Conservation (phyloP, 257 asterid genomes). For the Ligustrum vulgare region DNA sequence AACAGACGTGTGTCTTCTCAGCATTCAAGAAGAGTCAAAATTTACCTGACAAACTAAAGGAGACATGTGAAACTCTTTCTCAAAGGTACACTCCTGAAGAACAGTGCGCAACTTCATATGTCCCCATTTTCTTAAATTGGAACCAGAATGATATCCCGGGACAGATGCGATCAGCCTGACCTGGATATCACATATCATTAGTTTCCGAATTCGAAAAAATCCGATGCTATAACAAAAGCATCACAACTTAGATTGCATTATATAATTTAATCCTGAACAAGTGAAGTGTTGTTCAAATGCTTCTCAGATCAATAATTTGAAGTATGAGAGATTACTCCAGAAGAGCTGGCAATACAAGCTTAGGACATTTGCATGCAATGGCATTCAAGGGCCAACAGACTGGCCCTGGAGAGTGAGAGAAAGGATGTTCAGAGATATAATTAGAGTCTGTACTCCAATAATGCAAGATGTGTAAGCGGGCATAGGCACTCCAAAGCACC, state of each 20-base stretch:
- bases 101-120: conserved; percentile 91
- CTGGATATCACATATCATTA: conserved; percentile 39
- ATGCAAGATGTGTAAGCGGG: background rate
- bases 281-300: background rate
- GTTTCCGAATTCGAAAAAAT: background rate
- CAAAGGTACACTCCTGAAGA: conserved; percentile 83
- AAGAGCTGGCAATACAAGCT: background rate
- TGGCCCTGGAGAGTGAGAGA: background rate
- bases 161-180: conserved; percentile 96
- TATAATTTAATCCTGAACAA: background rate
- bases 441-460: background rate
- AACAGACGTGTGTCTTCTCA: conserved; percentile 12
- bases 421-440: background rate
- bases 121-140: conserved; percentile 89
- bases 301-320: background rate
- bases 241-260: conserved; percentile 4
- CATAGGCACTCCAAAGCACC: background rate
- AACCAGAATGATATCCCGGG: conserved; percentile 92
- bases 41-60: conserved; percentile 91
- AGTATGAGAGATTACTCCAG: background rate
- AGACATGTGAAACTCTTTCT: conserved; percentile 75
- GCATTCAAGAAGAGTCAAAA: conserved; percentile 22
- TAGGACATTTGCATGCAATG: background rate
- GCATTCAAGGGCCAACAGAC: background rate
- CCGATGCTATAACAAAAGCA: background rate